Evolutionary conservation across 2,329 filamentous ascomycete species (phyloP).

Genomic region (Colletotrichum sp.): DNA sequence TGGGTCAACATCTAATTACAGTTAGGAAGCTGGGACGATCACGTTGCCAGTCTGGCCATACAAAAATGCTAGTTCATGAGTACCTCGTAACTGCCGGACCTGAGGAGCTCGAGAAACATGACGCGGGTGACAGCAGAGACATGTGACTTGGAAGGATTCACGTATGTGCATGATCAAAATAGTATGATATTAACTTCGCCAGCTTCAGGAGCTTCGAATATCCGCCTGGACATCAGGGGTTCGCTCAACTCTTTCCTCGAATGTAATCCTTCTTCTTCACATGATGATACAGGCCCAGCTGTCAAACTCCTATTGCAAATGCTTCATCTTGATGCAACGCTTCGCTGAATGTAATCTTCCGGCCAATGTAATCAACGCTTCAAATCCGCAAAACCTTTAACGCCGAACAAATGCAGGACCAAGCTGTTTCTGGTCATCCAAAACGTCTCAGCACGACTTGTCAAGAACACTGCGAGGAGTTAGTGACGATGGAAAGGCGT

Average conservation of each 20-base stretch:
- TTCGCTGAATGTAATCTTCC: neutral
- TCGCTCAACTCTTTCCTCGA: neutral
- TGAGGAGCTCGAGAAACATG: neutral
- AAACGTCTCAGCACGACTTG: neutral
- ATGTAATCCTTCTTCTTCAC: neutral
- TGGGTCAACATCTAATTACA: no score
- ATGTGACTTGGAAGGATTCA: accelerated
- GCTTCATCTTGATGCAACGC: neutral
- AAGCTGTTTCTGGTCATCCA: neutral
- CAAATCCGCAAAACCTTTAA: neutral
- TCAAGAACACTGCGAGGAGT: neutral
- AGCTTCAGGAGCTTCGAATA: neutral
- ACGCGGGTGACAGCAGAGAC: neutral
- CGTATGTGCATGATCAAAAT: neutral
- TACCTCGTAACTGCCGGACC: neutral
- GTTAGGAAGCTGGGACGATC: no score
- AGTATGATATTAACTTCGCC: neutral
- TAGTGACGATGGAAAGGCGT: neutral
- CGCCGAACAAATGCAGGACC: neutral
- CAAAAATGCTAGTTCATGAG: neutral
- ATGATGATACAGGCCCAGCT: neutral
- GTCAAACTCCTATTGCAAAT: neutral
- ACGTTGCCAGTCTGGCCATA: no score
- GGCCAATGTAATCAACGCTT: neutral
- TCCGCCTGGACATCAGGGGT: neutral